Conservation (phyloP, 2,329 filamentous ascomycete genomes). For the Aspergillus jensenii region DNA sequence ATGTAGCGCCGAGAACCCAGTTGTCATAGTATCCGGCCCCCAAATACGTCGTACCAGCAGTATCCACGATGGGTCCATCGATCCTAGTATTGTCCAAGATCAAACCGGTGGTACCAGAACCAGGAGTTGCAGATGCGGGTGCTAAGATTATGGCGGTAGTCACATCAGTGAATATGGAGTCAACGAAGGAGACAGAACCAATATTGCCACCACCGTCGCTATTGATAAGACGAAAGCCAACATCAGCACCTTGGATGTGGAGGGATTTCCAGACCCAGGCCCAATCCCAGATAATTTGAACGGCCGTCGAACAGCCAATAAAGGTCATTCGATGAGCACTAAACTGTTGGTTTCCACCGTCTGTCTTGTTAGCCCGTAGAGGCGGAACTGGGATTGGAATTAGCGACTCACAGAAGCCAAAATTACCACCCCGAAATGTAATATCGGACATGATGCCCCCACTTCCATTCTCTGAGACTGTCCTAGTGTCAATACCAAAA, state of each 20-base stretch:
- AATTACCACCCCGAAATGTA: conserved; percentile 58
- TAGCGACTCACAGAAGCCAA: conserved; percentile 22
- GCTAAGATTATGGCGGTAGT: neutral
- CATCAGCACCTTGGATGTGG: conserved; percentile 50
- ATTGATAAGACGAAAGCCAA: conserved; percentile 25
- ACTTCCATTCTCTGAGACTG: conserved; percentile 39
- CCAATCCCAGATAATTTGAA: conserved; percentile 59
- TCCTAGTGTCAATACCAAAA: neutral
- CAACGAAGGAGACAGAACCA: conserved; percentile 58
- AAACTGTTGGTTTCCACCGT: conserved; percentile 62
- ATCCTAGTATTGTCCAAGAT: conserved; percentile 8
- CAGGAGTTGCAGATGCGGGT: neutral
- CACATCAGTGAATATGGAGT: conserved; percentile 34
- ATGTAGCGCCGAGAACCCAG: conserved; percentile 3
- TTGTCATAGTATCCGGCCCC: neutral
- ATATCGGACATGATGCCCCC: conserved; percentile 61
- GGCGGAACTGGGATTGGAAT: neutral
- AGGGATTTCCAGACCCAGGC: conserved; percentile 53
- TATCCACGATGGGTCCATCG: conserved; percentile 1
- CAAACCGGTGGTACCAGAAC: conserved; percentile 4
- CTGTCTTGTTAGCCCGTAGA: neutral
- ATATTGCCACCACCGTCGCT: conserved; percentile 46
- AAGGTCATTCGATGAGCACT: conserved; percentile 57
- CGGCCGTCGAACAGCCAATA: conserved; percentile 50
- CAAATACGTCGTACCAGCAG: neutral